Evolutionary conservation across 495 filamentous ascomycete species (phyloP).

Genomic region (Penicillium argentinense): DNA sequence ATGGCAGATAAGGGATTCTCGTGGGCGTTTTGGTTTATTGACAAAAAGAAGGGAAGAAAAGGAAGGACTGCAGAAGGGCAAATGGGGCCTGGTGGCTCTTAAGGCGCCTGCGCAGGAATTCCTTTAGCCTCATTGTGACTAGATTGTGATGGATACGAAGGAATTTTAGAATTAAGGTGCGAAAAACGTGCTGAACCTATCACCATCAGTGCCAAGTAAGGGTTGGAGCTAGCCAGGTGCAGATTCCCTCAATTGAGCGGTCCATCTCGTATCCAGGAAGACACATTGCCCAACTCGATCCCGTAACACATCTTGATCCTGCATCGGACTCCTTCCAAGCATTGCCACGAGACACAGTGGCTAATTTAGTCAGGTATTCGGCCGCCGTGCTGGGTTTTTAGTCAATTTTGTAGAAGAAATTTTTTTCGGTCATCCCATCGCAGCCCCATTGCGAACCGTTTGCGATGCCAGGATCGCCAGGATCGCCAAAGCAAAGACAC

Average conservation of each 20-base stretch:
- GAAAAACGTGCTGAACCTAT: background rate
- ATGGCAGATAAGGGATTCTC: background rate
- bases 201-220: background rate
- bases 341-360: no score
- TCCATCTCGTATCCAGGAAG: conserved; percentile 8
- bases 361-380: no score
- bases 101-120: background rate
- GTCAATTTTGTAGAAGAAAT: no score
- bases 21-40: background rate
- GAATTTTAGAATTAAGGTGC: background rate
- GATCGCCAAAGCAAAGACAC: background rate
- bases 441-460: background rate
- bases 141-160: background rate
- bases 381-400: no score
- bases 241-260: background rate
- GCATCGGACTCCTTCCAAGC: no score
- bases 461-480: background rate
- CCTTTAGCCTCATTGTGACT: conserved; percentile 7
- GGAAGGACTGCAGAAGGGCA: conserved; percentile 5
- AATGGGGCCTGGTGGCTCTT: background rate
- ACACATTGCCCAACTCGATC: no score
- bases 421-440: no score
- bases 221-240: background rate
- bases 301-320: no score
- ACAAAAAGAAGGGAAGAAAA: background rate